phyloP scores from a whole-genome alignment of 2,329 filamentous ascomycete species.

The Aspergillus sp. region DNA sequence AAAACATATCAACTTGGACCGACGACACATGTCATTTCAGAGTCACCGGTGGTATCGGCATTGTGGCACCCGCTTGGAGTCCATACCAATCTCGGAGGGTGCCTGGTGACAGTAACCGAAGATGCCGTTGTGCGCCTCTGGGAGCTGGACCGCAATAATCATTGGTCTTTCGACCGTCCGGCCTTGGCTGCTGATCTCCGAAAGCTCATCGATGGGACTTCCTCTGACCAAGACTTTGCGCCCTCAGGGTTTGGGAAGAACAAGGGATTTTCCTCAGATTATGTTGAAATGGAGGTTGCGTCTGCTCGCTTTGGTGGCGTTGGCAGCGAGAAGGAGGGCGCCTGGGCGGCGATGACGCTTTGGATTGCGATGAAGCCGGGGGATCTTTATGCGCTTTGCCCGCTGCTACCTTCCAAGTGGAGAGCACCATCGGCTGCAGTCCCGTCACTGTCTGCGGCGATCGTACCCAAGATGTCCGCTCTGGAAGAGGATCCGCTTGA shows the following conservation, averaged over 20 bases:
- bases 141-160: slow-evolving; percentile 81
- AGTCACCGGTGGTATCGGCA: slow-evolving; percentile 74
- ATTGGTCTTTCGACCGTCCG: slow-evolving; percentile 83
- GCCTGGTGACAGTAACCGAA: slow-evolving; percentile 82
- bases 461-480: slow-evolving; percentile 67
- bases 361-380: slow-evolving; percentile 96
- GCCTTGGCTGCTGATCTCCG: slow-evolving; percentile 82
- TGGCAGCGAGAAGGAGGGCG: slow-evolving; percentile 58
- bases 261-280: slow-evolving; percentile 83
- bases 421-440: slow-evolving; percentile 73
- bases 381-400: slow-evolving; percentile 90
- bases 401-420: slow-evolving; percentile 84
- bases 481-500: slow-evolving; percentile 43
- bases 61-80: slow-evolving; percentile 93
- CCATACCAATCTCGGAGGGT: slow-evolving; percentile 61
- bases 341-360: slow-evolving; percentile 92
- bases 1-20: slow-evolving; percentile 91
- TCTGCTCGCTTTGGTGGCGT: slow-evolving; percentile 83
- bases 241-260: slow-evolving; percentile 72
- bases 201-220: slow-evolving; percentile 82
- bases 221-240: slow-evolving; percentile 77
- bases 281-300: slow-evolving; percentile 90
- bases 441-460: slow-evolving; percentile 77
- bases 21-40: slow-evolving; percentile 84
- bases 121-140: slow-evolving; percentile 87